phyloP scores from a whole-genome alignment of 2,329 filamentous ascomycete genomes.

The Sporothrix schenckii region DNA sequence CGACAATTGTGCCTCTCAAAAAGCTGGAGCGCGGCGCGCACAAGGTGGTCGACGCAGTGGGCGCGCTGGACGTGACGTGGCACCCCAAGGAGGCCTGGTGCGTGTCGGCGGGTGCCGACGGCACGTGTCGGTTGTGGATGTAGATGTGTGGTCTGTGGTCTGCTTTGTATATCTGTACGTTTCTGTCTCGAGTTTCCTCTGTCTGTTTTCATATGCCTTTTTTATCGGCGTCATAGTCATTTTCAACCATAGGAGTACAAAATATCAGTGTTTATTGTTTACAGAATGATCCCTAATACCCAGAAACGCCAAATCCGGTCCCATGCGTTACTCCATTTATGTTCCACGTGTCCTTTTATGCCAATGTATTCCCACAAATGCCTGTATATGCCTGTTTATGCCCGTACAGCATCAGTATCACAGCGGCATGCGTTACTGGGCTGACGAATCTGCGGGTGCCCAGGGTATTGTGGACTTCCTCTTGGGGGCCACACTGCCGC shows the following conservation, averaged over 20 bases:
- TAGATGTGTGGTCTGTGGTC: slow-evolving; percentile 42
- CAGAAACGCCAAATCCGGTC: neutral
- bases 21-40: slow-evolving; percentile 76
- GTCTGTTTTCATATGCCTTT: slow-evolving; percentile 15
- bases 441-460: neutral
- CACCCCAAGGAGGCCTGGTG: slow-evolving; percentile 93
- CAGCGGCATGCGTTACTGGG: neutral
- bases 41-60: slow-evolving; percentile 80
- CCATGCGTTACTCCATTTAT: too few relatives aligned
- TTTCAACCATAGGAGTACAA: slow-evolving; percentile 23
- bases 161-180: neutral
- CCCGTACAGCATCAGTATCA: too few relatives aligned
- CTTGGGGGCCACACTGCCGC: neutral
- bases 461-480: slow-evolving; percentile 24
- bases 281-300: neutral
- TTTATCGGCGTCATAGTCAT: slow-evolving; percentile 23
- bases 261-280: slow-evolving; percentile 3
- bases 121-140: slow-evolving; percentile 88
- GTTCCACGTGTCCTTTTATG: neutral
- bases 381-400: too few relatives aligned
- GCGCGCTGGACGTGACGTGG: slow-evolving; percentile 94
- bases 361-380: neutral
- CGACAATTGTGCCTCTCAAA: slow-evolving; percentile 94
- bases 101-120: slow-evolving; percentile 91
- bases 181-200: neutral